Evolutionary conservation across 495 filamentous ascomycete species (phyloP).

Genomic region (Neurospora discreta): DNA sequence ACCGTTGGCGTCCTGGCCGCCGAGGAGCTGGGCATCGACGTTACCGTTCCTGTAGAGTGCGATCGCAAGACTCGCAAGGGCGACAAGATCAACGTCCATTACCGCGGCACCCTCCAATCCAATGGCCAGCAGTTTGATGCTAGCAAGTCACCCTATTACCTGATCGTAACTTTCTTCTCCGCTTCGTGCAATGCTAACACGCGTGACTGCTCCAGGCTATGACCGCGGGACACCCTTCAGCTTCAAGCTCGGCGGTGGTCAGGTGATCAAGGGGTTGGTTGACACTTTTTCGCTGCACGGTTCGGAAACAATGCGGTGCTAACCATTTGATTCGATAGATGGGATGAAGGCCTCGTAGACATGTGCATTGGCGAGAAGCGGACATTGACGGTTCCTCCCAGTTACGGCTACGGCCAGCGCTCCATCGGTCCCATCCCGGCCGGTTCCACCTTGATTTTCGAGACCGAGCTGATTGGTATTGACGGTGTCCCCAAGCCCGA

Average conservation of each 20-base stretch:
- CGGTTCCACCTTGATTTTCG: slow-evolving; percentile 74
- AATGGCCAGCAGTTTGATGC: slow-evolving; percentile 48
- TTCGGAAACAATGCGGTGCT: neutral
- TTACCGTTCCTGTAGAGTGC: slow-evolving; percentile 54
- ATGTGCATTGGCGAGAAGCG: slow-evolving; percentile 97
- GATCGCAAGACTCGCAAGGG: slow-evolving; percentile 63
- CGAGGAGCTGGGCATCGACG: slow-evolving; percentile 59
- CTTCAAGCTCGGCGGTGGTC: slow-evolving; percentile 67
- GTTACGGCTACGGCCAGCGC: slow-evolving; percentile 70
- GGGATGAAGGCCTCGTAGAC: slow-evolving; percentile 83
- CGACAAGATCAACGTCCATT: slow-evolving; percentile 77
- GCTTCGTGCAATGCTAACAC: slow-evolving; percentile 7
- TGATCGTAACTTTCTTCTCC: slow-evolving; percentile 1
- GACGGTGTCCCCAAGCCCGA: slow-evolving; percentile 57
- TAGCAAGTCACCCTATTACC: slow-evolving; percentile 20
- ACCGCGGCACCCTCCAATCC: slow-evolving; percentile 63
- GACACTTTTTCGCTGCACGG: neutral
- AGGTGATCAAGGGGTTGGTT: slow-evolving; percentile 75
- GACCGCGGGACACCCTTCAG: slow-evolving; percentile 61
- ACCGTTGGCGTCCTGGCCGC: slow-evolving; percentile 40
- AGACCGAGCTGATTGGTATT: slow-evolving; percentile 86
- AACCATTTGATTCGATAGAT: slow-evolving; percentile 32
- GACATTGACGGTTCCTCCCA: slow-evolving; percentile 81
- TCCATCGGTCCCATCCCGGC: slow-evolving; percentile 68
- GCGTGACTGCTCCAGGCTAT: slow-evolving; percentile 41